Base-by-base conservation (phyloP, 139 green algal species). In the Axilococcus clingmanii region DNA sequence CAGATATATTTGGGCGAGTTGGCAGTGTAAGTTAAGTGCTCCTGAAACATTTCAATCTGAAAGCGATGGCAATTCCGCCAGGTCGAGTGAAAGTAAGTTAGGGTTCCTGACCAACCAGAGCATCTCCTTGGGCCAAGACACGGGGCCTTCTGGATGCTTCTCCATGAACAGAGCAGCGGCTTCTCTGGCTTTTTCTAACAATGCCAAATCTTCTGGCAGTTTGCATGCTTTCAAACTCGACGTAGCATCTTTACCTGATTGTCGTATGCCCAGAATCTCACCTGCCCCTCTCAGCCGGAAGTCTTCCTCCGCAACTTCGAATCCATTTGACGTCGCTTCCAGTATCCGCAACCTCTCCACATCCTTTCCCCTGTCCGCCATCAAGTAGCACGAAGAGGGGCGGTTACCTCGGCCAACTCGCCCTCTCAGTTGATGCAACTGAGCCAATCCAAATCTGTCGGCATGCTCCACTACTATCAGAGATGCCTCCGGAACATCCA, bases 361-460 rank as follows among this genome's bases (percentile, higher is more conserved):
- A 36, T 59, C 48, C 15, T 30, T 25, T 17, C 36, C 40, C 15
- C 25, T 20, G 15, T 59, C 47, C 3, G 45, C 50, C 16, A 72
- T 24, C 9, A 84, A 45, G 27, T 70, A 59, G 57, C 76, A 84
- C 31, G n/a, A 24, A 28, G 61, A 49, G 33, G 36, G 24, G 11
- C 71, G 38, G 38, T 7, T 24, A 12, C 77, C 68, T 29, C 87
- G 64, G 3, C 84, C 84, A 35, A 94, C 86, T 4, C 86, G 56
- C 1, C 89, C 89, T 12, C 89, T 55, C 51, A 97, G 76, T 76
- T 96, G 89, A 61, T 97, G 89, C 64, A 97, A 76, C 74, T 94
- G 80, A 2, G 89, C 87, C 50, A 96, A 70, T 24, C 89, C 89
- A 69, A 93, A 93, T 9, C 83, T 68, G n/a, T 96, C 89, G 7